phyloP scores from a whole-genome alignment of 2,329 filamentous ascomycete genomes.

The Colletotrichum echinochloae region DNA sequence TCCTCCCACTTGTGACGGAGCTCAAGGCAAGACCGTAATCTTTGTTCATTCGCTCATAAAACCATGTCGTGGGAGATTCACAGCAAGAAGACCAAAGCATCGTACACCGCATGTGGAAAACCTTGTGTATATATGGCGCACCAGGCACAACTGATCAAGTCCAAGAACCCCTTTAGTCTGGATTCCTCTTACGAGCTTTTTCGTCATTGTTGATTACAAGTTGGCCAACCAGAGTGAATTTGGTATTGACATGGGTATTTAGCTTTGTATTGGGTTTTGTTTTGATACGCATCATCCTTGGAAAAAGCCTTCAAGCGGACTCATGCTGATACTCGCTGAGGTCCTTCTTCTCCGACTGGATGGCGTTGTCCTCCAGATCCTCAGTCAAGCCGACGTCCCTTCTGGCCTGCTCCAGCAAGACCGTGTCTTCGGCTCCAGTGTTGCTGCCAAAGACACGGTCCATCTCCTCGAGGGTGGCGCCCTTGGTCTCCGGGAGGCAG shows the following conservation, averaged over 20 bases:
- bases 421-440: conserved; percentile 47
- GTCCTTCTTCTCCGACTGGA: conserved; percentile 42
- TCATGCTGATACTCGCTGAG: conserved; percentile 19
- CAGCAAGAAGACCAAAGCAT: background rate
- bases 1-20: background rate
- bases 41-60: background rate
- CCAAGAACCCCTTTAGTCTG: background rate
- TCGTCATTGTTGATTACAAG: no score
- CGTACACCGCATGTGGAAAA: background rate
- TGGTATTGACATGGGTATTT: background rate
- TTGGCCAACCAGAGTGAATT: no score
- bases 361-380: conserved; percentile 33
- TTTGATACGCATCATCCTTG: background rate
- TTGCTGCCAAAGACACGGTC: conserved; percentile 62
- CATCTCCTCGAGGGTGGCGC: conserved; percentile 65
- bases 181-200: background rate
- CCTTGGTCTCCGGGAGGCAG: conserved; percentile 67
- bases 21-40: background rate
- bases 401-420: conserved; percentile 43
- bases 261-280: background rate
- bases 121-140: background rate
- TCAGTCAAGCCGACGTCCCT: conserved; percentile 43
- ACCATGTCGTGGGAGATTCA: background rate
- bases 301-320: background rate
- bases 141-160: background rate